phyloP scores from a whole-genome alignment of 2,329 filamentous ascomycete species.

The Pyrenochaeta sp. region DNA sequence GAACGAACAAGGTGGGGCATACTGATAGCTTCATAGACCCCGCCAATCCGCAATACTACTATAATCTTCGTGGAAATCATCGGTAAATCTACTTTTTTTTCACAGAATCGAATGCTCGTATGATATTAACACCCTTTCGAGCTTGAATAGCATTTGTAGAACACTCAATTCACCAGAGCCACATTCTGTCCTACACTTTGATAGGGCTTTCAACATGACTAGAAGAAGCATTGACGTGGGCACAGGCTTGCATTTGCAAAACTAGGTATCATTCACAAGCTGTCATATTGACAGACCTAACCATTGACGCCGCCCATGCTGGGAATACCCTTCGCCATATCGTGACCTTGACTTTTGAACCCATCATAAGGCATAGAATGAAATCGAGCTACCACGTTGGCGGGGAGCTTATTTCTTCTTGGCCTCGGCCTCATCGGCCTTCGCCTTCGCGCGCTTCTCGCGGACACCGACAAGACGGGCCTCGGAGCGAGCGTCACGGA shows the following conservation, averaged over 20 bases:
- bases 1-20: too few species aligned
- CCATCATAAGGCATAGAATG: constrained; percentile 39
- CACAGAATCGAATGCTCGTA: too few species aligned
- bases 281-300: constrained; percentile 45
- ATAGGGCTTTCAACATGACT: too few species aligned
- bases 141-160: too few species aligned
- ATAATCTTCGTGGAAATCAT: too few species aligned
- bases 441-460: constrained; percentile 93
- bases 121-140: too few species aligned
- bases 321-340: constrained; percentile 41
- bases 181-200: too few species aligned
- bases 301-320: constrained; percentile 50
- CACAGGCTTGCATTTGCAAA: constrained; percentile 46
- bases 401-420: constrained; percentile 77
- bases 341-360: constrained; percentile 43
- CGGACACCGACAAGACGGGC: constrained; percentile 81
- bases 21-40: too few species aligned
- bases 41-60: too few species aligned
- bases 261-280: constrained; percentile 50
- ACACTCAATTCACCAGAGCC: too few species aligned
- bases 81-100: too few species aligned
- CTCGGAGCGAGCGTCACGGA: constrained; percentile 85
- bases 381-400: constrained; percentile 26
- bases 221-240: constrained; percentile 15
- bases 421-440: constrained; percentile 78